Conservation (phyloP, 1,284 basidiomycete genomes). For the Ceratobasidium sp. region DNA sequence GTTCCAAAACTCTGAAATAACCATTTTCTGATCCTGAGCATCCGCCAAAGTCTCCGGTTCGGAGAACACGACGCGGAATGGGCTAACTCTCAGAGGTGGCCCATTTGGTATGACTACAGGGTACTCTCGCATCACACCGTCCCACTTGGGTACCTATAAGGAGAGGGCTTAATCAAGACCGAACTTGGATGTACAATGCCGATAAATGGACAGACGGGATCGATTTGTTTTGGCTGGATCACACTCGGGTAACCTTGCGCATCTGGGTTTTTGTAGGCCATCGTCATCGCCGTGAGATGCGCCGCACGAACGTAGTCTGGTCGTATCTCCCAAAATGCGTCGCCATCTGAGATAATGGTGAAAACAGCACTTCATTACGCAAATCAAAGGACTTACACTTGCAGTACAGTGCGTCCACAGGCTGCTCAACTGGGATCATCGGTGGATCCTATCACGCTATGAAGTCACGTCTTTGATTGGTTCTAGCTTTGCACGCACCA, state of each 20-base stretch:
- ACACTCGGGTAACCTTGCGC: constrained; percentile 1
- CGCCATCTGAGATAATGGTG: neutral
- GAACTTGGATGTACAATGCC: neutral
- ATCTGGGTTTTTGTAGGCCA: neutral
- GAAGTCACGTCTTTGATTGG: neutral
- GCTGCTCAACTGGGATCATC: constrained; percentile 1
- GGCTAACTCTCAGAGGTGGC: neutral
- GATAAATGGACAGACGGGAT: neutral
- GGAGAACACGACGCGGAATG: neutral
- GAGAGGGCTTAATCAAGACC: neutral
- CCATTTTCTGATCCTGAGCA: neutral
- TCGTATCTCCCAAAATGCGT: neutral
- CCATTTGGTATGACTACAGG: neutral
- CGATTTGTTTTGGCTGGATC: neutral
- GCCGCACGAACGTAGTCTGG: neutral
- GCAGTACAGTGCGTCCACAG: neutral
- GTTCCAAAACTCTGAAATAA: constrained; percentile 1
- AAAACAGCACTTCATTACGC: neutral
- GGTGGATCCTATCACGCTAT: neutral
- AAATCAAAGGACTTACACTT: constrained; percentile 1
- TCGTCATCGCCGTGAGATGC: neutral
- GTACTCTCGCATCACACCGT: neutral
- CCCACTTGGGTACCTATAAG: neutral
- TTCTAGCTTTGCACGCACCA: neutral
- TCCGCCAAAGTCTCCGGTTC: neutral